These are phyloP conservation scores for Graphilbum ipis-grandicollis DNA, from an alignment of 2,329 filamentous ascomycete genomes.

Conservation along the genomic window DNA sequence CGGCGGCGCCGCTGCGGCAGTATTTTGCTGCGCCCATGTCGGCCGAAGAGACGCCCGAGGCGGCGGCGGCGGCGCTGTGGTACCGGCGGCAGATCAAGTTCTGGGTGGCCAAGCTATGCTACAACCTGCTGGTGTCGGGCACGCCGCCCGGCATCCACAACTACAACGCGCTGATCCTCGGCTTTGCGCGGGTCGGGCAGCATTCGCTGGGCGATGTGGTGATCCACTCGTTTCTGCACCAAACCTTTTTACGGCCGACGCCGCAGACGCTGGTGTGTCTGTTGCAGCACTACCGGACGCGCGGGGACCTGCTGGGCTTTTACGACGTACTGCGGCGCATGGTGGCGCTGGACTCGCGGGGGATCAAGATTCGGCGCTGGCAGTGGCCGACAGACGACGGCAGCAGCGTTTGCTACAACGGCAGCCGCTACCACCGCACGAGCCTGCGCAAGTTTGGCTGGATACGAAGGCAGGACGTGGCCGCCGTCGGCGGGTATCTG, in stretches of 20 bases:
- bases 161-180: constrained; percentile 53
- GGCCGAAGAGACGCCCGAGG: background rate
- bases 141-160: constrained; percentile 49
- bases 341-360: constrained; percentile 23
- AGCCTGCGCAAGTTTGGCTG: too few species aligned
- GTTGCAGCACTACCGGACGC: constrained; percentile 29
- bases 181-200: constrained; percentile 36
- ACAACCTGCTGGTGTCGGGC: constrained; percentile 47
- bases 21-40: too few species aligned
- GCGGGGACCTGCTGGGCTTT: constrained; percentile 23
- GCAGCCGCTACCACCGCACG: too few species aligned
- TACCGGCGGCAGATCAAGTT: constrained; percentile 6
- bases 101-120: constrained; percentile 29
- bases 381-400: background rate
- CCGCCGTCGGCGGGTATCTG: constrained; percentile 16
- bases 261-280: constrained; percentile 30
- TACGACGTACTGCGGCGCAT: constrained; percentile 27
- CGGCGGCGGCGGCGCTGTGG: background rate
- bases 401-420: too few species aligned
- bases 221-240: constrained; percentile 29
- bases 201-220: constrained; percentile 34
- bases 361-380: constrained; percentile 18
- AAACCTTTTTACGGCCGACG: constrained; percentile 27
- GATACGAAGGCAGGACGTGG: constrained; percentile 11
- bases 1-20: background rate